Evolutionary conservation across 345 rosid species (phyloP), one percentile per base, ranked within the genome.

Genomic region (Eucalyptus cloeziana): DNA sequence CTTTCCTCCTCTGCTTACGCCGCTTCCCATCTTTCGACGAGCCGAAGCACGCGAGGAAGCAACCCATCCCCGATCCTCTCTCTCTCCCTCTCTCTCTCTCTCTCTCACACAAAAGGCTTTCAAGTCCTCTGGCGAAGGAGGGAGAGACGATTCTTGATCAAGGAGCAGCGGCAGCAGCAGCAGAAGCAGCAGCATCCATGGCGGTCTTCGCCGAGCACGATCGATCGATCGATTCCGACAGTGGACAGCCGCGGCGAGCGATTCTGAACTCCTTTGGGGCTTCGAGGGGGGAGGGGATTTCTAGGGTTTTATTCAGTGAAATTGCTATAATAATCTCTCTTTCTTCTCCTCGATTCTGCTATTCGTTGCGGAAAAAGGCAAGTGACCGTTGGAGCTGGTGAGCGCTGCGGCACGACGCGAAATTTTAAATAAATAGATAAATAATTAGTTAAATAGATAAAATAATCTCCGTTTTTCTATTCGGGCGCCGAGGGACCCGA

Each of bases 11-110:
- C 71, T 90, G 91, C 71, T 88, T 93, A 88, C 88, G 92, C 10
- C 94, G 95, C 85, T 91, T 94, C 90, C 93, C 94, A 93, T 94
- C 93, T 89, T 94, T 95, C 92, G 97, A 91, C 16, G 98, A 93
- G 92, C 99, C 98, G 90, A 97, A 98, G 90, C 99, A 98, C 69
- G 92, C 95, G 87, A 91, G 92, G 90, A 97, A 97, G 94, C 99
- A 98, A 89, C 96, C 96, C 99, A 98, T 98, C 40, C 12, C 69
- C 30, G 4, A 58, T 56, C 71, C 62, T 27, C 27, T 13, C 87
- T 7, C 87, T 47, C 80, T 50, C 89, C 13, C 54, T 49, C 49
- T 60, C 86, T 71, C 80, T 37, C 50, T 21, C 51, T 47, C 49
- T 58, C 76, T 76, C 62, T 43, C 52, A 2, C 85, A 1, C n/a